Base-by-base conservation (phyloP, 108 stramenopile genomes). In the Cylindrotheca closterium region DNA sequence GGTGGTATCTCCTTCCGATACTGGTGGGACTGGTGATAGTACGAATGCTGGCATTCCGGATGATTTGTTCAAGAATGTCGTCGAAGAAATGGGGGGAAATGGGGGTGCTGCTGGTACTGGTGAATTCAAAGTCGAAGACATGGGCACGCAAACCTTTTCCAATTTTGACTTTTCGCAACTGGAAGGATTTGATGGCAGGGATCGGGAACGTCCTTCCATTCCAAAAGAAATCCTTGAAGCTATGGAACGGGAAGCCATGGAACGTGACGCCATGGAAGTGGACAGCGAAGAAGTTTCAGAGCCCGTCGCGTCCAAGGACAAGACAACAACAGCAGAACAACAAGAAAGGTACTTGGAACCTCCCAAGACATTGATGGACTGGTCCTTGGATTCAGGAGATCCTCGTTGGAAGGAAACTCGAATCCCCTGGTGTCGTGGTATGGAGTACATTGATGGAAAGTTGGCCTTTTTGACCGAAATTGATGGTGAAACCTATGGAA, bases 391-490 rank as follows among this genome's bases (percentile, higher is more conserved):
- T 2, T 12, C 68, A 2, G 60, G 47, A 19, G 74, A 75, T 64
- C 73, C 67, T 0, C 47, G 60, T 21, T 68, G 72, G 65, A 71
- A 65, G n/a, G 45, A 77, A 33, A 51, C 65, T 0, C 47, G 77
- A 7, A 72, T 78, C 28, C 81, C 81, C 3, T 82, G 75, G 46
- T 60, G 53, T 47, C 65, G 67, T 28, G 52, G 55, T 7, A 60
- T 70, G 27, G 71, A 71, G 31, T 70, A 62, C 68, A 82, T 82
- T 57, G 77, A 78, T 33, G 56, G 62, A 27, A 78, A 67, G 55
- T 46, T 82, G 21, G 63, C 81, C 1, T 82, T 78, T 52, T 68
- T 72, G 69, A 69, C 67, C 19, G 59, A 63, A 21, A 32, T 76
- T n/a, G 78, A 79, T 4, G 78, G 78, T 1, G 30, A 55, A 25